These are phyloP conservation scores for Trypanosoma platydactyli DNA, from an alignment of 208 protist species.

Conservation along the genomic window DNA sequence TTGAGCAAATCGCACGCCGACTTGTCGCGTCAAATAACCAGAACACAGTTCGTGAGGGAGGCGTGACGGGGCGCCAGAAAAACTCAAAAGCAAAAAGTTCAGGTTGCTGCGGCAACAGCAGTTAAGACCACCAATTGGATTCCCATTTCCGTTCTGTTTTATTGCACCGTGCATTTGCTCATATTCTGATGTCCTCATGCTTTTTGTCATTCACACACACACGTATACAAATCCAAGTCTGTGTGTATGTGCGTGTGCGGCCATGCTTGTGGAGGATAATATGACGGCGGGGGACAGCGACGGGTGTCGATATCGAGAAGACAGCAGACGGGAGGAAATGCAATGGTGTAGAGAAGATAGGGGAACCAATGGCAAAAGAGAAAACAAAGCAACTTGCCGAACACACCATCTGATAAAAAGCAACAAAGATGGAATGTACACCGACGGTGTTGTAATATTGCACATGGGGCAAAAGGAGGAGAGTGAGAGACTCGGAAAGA, in stretches of 20 bases:
- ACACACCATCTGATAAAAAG: no score
- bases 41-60: slow-evolving; percentile 67
- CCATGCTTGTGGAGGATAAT: not conserved
- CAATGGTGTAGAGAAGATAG: no score
- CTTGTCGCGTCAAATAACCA: slow-evolving; percentile 58
- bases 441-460: no score
- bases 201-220: not conserved
- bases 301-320: no score
- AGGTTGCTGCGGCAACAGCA: slow-evolving; percentile 20
- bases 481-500: no score
- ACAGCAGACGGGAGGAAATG: no score
- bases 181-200: not conserved
- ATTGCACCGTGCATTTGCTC: slow-evolving; percentile 1
- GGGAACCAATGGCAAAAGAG: no score
- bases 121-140: not conserved
- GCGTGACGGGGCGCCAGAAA: slow-evolving; percentile 46
- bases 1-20: slow-evolving; percentile 50
- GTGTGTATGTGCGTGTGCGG: not conserved
- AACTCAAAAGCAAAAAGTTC: slow-evolving; percentile 8
- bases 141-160: slow-evolving; percentile 1
- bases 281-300: no score
- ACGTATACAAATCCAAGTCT: slow-evolving; percentile 1
- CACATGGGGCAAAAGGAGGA: no score
- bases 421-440: no score
- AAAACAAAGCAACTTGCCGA: no score